Conservation (phyloP, 768 basidiomycete species). For the Naematelia aurantialba region DNA sequence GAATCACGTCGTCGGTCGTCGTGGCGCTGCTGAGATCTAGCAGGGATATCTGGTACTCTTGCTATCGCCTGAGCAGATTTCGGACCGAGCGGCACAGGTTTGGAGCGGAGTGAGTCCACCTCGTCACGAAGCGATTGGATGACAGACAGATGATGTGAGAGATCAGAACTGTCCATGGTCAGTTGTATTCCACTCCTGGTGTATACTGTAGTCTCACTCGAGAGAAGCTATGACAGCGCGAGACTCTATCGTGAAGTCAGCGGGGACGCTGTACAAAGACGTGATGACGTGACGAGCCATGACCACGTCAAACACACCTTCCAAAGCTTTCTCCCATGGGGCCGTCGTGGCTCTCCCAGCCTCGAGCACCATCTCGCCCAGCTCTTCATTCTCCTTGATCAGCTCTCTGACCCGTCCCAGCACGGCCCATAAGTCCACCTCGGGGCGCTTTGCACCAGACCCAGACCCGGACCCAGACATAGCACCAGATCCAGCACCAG, state of each 20-base stretch:
- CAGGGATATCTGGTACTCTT: not conserved
- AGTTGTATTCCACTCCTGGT: not conserved
- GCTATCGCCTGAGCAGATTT: not conserved
- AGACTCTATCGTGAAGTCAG: constrained; percentile 22
- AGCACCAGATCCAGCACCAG: not conserved
- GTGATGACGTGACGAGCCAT: not conserved
- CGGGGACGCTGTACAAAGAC: not conserved
- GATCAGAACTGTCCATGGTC: constrained; percentile 24
- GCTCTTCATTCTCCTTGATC: constrained; percentile 39
- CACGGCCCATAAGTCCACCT: constrained; percentile 31
- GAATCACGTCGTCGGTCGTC: not conserved
- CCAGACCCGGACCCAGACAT: not conserved
- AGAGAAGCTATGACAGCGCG: constrained; percentile 32
- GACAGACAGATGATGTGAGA: constrained; percentile 26
- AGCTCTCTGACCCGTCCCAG: constrained; percentile 35
- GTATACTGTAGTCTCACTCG: constrained; percentile 23
- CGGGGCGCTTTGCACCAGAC: not conserved
- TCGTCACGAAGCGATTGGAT: constrained; percentile 25
- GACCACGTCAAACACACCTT: constrained; percentile 19
- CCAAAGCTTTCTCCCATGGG: constrained; percentile 31
- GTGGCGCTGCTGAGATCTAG: not conserved
- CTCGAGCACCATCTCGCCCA: constrained; percentile 40
- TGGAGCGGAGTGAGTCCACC: constrained; percentile 13
- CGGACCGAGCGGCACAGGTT: constrained; percentile 1
- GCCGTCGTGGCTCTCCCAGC: constrained; percentile 16